Base-by-base conservation (phyloP, 1,284 basidiomycete genomes). In the Ceratobasidium papillatum region DNA sequence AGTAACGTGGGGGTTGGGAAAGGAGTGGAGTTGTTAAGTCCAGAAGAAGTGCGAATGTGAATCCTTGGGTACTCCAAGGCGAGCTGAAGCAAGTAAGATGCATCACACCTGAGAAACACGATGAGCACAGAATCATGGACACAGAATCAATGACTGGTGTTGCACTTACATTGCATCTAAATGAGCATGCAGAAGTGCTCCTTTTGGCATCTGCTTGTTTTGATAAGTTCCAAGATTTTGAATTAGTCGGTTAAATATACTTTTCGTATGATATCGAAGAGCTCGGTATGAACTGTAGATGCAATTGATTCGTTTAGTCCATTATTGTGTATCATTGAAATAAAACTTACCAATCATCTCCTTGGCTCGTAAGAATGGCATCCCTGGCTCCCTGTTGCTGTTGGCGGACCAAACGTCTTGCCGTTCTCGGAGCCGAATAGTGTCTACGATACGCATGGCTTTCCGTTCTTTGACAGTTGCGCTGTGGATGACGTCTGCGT, bases 351-450 rank as follows among this genome's bases (percentile, higher is more conserved):
- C 22, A 75, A 77, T 64, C 7, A 63, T 69, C 11, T 52, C 49
- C 77, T 75, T 74, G 83, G 90, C 89, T 64, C 89, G 91, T 76
- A 92, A 81, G 78, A 92, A 93, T 77, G 88, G 90, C 91, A 92
- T 92, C 41, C 91, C 91, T 51, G 90, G 90, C 22, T 85, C 83
- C 77, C 87, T 84, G 12, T 88, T 85, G 52, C 82, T 81, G 38
- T 78, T 84, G 1, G 27, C 30, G 32, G 3, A 19, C 91, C 91
- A 92, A 36, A 92, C 83, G 0, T 85, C 83, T 25, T 81, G 78
- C 0, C 85, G 87, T 77, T 92, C 91, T n/a, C 79, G 77, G 0
- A 82, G 80, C 56, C 89, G 87, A 69, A 92, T 85, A 30, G 80
- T 79, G 30, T 89, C 84, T 47, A 90, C 80, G 49, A 89, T 83